phyloP scores from a whole-genome alignment of 306 rosid species.

The Cucumis cinereus region DNA sequence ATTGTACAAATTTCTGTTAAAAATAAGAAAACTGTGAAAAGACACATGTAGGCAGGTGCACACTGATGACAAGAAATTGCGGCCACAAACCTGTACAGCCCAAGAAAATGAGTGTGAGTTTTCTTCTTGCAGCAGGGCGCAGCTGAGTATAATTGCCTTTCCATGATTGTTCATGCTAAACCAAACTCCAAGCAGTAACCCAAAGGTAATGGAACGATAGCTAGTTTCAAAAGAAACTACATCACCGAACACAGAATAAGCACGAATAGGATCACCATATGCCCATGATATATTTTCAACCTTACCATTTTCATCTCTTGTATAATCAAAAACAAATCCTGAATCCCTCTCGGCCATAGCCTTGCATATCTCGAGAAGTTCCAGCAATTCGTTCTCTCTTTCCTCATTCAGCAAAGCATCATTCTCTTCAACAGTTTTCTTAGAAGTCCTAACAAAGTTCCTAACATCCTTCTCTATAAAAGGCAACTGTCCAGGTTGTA shows the following conservation, averaged over 20 bases:
- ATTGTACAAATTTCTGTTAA: slow-evolving; percentile 48
- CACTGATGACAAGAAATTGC: slow-evolving; percentile 22
- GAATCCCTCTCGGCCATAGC: slow-evolving; percentile 33
- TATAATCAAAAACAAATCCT: slow-evolving; percentile 30
- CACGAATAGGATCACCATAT: slow-evolving; percentile 33
- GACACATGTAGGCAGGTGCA: slow-evolving; percentile 14
- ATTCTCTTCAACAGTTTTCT: slow-evolving; percentile 53
- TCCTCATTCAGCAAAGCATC: slow-evolving; percentile 49
- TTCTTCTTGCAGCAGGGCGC: slow-evolving; percentile 52
- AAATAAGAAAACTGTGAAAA: slow-evolving; percentile 25
- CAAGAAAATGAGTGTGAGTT: slow-evolving; percentile 37
- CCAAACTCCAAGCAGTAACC: slow-evolving; percentile 52
- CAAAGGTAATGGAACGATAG: slow-evolving; percentile 40
- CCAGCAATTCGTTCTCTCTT: slow-evolving; percentile 44
- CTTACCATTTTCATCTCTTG: slow-evolving; percentile 32
- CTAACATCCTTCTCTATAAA: slow-evolving; percentile 69
- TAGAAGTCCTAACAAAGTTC: slow-evolving; percentile 53
- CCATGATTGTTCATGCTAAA: slow-evolving; percentile 47
- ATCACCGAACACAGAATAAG: slow-evolving; percentile 38
- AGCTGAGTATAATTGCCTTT: slow-evolving; percentile 35
- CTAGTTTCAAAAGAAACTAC: slow-evolving; percentile 45
- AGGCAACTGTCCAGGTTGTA: slow-evolving; percentile 51
- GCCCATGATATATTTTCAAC: slow-evolving; percentile 55
- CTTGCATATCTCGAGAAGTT: slow-evolving; percentile 48
- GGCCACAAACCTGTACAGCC: slow-evolving; percentile 56